Evolutionary conservation across 495 filamentous ascomycete genomes (phyloP).

Genomic region (Neurospora cerealis): DNA sequence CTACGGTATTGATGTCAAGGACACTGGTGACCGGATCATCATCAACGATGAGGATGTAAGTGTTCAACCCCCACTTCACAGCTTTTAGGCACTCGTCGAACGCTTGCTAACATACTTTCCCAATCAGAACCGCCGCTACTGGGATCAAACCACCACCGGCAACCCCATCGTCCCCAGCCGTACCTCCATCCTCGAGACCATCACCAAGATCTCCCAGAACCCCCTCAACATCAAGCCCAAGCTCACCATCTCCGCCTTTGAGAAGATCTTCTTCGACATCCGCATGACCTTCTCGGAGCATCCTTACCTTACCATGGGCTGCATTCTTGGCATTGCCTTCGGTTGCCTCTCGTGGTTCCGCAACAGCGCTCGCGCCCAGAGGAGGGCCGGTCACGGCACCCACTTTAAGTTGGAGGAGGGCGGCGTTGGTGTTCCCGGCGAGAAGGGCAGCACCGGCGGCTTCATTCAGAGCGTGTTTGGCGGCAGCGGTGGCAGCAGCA

Average conservation of each 20-base stretch:
- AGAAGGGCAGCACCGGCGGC: background rate
- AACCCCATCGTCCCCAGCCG: conserved; percentile 80
- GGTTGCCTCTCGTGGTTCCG: conserved; percentile 19
- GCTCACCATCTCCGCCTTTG: conserved; percentile 67
- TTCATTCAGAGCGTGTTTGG: background rate
- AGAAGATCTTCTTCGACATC: conserved; percentile 70
- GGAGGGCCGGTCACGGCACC: background rate
- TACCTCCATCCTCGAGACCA: conserved; percentile 89
- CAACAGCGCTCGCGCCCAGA: conserved; percentile 1
- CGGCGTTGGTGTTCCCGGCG: background rate
- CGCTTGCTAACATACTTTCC: background rate
- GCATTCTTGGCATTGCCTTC: conserved; percentile 46
- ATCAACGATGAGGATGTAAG: conserved; percentile 97
- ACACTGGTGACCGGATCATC: conserved; percentile 75
- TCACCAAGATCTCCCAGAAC: conserved; percentile 59
- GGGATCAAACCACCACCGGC: conserved; percentile 85
- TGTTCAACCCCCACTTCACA: conserved; percentile 8
- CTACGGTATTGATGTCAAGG: conserved; percentile 76
- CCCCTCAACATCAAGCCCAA: conserved; percentile 81
- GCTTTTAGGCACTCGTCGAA: background rate
- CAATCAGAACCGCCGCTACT: conserved; percentile 75
- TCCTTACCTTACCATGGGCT: conserved; percentile 57
- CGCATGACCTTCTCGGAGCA: conserved; percentile 57
- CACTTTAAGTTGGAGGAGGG: conserved; percentile 9
- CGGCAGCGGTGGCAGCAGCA: background rate